Evolutionary conservation across 2,329 filamentous ascomycete genomes (phyloP), one percentile per base, ranked within the genome.

Genomic region (Cercospora sp.): DNA sequence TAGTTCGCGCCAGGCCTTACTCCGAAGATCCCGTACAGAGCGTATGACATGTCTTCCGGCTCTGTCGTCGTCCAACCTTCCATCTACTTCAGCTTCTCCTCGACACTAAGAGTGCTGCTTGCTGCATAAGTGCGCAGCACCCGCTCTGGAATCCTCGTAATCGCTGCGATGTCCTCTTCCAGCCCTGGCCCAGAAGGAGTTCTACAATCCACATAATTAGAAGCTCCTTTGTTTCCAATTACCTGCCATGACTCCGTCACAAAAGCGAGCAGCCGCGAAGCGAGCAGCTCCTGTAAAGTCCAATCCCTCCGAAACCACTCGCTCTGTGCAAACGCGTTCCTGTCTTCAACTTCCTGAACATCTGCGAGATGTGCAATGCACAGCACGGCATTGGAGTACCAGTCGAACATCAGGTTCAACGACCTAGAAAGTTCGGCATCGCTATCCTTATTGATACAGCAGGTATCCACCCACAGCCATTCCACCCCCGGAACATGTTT

Each of bases 231-330:
- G 53, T 74, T 69, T 5, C 73, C 69, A 30, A 75, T 72, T 30
- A 74, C 66, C 28, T 74, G 21, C 73, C 72, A 74, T 13, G 53
- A 53, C 45, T 64, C 65, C 24, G 68, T 69, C 7, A 72, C 40
- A 57, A 74, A 74, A 4, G 72, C 45, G 12, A 75, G 60, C 18
- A 63, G 10, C 6, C 34, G 62, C 13, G 72, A 70, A 18, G 72
- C 73, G 10, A 75, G 53, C 12, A 75, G 65, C 51, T 75, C 73
- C 61, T 74, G 72, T n/a, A 74, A 60, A 32, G 72, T 75, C 72
- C 69, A 75, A 12, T 72, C 73, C 40, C 74, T 60, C 12, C 37
- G 49, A 58, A 75, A 75, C 73, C 69, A 75, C 49, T 68, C 63
- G 62, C 71, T 72, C 40, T 30, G 28, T 26, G 57, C 28, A 40